Conservation (phyloP, 306 rosid species). For the Potentilla sterilis region DNA sequence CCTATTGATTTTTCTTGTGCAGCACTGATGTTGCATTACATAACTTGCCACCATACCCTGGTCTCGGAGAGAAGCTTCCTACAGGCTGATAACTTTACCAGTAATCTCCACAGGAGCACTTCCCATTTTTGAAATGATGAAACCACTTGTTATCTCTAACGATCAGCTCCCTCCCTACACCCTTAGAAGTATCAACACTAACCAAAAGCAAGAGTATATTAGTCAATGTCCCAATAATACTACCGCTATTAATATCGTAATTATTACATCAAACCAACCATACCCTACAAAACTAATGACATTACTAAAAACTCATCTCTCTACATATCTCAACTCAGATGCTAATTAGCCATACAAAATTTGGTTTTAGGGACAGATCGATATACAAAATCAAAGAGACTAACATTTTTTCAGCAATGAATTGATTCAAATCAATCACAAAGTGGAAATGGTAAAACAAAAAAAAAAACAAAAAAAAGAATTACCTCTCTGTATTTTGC, state of each 20-base stretch:
- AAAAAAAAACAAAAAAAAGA: neutral
- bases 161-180: no score
- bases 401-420: neutral
- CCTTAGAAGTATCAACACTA: no score
- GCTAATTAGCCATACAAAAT: neutral
- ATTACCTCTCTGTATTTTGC: conserved; percentile 82
- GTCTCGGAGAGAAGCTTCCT: no score
- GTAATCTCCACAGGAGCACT: no score
- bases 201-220: conserved; percentile 30
- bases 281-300: conserved; percentile 11
- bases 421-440: neutral
- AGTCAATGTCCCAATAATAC: conserved; percentile 26
- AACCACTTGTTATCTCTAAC: no score
- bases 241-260: neutral
- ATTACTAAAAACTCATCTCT: neutral
- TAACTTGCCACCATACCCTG: no score
- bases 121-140: no score
- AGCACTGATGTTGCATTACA: no score
- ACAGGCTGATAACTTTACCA: no score
- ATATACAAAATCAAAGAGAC: neutral
- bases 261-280: neutral
- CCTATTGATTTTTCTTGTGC: no score
- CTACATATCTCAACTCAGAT: neutral
- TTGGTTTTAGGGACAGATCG: no score
- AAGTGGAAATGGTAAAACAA: neutral